phyloP scores from a whole-genome alignment of 1,284 basidiomycete species.

The Malassezia obtusa region DNA sequence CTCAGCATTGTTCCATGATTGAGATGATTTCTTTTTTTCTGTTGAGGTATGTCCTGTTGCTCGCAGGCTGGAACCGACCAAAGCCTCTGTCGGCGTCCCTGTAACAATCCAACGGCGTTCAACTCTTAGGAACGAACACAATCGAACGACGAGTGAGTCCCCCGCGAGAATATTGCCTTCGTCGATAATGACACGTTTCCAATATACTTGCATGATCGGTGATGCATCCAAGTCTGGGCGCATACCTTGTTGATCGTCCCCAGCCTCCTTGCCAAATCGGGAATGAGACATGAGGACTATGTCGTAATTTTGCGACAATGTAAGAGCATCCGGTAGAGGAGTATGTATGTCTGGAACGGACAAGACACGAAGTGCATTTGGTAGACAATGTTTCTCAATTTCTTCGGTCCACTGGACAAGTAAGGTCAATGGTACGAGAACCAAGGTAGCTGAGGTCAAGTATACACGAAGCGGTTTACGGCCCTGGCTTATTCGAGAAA shows the following conservation, averaged over 20 bases:
- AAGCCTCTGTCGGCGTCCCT: constrained; percentile 17
- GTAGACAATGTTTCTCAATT: constrained; percentile 18
- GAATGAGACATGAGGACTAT: constrained; percentile 18
- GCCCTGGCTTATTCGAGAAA: constrained; percentile 8
- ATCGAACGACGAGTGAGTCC: constrained; percentile 16
- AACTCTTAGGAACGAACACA: constrained; percentile 16
- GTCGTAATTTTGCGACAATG: constrained; percentile 18
- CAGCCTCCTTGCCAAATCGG: constrained; percentile 20
- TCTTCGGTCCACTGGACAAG: constrained; percentile 19
- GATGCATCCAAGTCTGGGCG: constrained; percentile 6
- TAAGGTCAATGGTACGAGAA: constrained; percentile 20
- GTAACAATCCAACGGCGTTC: constrained; percentile 25
- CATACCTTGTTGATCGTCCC: constrained; percentile 12
- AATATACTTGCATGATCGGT: constrained; percentile 17
- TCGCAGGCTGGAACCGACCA: constrained; percentile 8
- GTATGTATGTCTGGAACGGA: constrained; percentile 3
- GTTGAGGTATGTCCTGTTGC: not conserved
- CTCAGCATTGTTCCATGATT: not conserved
- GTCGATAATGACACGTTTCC: constrained; percentile 21
- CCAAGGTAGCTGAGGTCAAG: constrained; percentile 17
- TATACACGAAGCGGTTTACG: constrained; percentile 17
- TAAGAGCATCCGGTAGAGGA: constrained; percentile 7
- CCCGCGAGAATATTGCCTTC: constrained; percentile 20
- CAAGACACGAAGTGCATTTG: constrained; percentile 12
- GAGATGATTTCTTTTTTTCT: not conserved